phyloP scores from a whole-genome alignment of 805 yeast genomes.

The Candida patagonica region DNA sequence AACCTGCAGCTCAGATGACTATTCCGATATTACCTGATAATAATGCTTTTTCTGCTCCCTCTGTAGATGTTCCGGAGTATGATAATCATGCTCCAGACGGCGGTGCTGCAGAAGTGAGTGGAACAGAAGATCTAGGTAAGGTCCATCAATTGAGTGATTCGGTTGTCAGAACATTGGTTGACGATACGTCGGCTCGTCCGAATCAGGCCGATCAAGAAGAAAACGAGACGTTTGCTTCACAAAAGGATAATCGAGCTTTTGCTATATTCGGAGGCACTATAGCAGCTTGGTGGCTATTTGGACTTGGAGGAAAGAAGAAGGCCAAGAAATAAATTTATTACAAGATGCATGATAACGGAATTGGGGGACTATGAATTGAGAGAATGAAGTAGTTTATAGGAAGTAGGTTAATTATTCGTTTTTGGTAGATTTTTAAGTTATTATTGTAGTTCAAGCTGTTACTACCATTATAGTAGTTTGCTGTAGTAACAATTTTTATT shows the following conservation, averaged over 20 bases:
- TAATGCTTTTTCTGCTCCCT: constrained; percentile 10
- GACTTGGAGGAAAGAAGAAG: constrained; percentile 16
- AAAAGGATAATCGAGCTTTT: constrained; percentile 27
- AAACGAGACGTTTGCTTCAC: constrained; percentile 5
- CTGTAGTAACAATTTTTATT: too few relatives aligned
- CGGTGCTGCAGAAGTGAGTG: constrained; percentile 19
- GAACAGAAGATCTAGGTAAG: constrained; percentile 16
- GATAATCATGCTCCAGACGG: constrained; percentile 13
- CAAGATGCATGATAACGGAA: too few relatives aligned
- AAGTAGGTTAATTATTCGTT: too few relatives aligned
- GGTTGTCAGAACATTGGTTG: constrained; percentile 23
- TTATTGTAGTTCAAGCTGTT: too few relatives aligned
- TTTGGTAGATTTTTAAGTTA: too few relatives aligned
- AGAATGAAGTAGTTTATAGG: too few relatives aligned
- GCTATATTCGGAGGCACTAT: constrained; percentile 25
- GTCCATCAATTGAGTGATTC: constrained; percentile 12
- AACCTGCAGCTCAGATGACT: constrained; percentile 14
- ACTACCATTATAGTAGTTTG: too few relatives aligned
- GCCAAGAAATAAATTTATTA: not conserved
- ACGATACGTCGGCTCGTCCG: constrained; percentile 10
- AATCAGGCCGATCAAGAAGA: constrained; percentile 10
- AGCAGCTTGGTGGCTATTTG: constrained; percentile 30
- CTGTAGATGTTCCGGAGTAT: constrained; percentile 9
- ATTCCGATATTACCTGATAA: constrained; percentile 26
- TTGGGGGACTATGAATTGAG: too few relatives aligned